Evolutionary conservation across 2,329 filamentous ascomycete species (phyloP).

Genomic region (Penicillium sp.): DNA sequence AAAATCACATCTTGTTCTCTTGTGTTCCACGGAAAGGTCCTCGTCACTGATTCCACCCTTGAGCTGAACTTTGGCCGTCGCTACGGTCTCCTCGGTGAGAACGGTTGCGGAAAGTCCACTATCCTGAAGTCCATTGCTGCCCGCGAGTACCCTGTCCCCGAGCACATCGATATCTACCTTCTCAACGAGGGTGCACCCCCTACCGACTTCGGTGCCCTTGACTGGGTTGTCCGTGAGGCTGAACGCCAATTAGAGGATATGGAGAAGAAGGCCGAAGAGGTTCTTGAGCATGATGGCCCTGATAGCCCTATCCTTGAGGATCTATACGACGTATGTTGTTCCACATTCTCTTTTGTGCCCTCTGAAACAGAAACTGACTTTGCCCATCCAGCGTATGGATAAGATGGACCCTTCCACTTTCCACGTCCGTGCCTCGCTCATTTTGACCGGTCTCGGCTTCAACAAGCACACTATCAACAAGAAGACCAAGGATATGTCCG

Average conservation of each 20-base stretch:
- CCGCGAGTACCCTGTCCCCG: constrained; percentile 92
- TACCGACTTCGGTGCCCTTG: constrained; percentile 81
- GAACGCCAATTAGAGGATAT: constrained; percentile 88
- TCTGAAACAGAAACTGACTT: constrained; percentile 22
- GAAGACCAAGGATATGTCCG: constrained; percentile 99
- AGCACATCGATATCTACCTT: constrained; percentile 96
- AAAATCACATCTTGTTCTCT: constrained; percentile 93
- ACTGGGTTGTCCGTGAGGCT: constrained; percentile 95
- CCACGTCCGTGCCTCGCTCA: constrained; percentile 88
- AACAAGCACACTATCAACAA: constrained; percentile 98
- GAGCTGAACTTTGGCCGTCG: constrained; percentile 89
- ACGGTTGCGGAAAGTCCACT: constrained; percentile 99
- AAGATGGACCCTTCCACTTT: constrained; percentile 98
- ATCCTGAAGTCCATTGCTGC: constrained; percentile 89
- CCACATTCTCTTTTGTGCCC: neutral
- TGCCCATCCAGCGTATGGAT: constrained; percentile 74
- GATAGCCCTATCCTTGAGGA: constrained; percentile 88
- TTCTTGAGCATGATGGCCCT: constrained; percentile 87
- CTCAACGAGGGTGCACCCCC: constrained; percentile 94
- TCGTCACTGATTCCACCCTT: constrained; percentile 88
- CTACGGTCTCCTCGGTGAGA: constrained; percentile 95
- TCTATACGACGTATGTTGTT: constrained; percentile 76
- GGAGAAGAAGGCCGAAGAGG: constrained; percentile 81
- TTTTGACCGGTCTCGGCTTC: constrained; percentile 97
- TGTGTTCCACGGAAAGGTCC: constrained; percentile 95